phyloP scores from a whole-genome alignment of 805 yeast species.

The Jamesozyma gamospora region DNA sequence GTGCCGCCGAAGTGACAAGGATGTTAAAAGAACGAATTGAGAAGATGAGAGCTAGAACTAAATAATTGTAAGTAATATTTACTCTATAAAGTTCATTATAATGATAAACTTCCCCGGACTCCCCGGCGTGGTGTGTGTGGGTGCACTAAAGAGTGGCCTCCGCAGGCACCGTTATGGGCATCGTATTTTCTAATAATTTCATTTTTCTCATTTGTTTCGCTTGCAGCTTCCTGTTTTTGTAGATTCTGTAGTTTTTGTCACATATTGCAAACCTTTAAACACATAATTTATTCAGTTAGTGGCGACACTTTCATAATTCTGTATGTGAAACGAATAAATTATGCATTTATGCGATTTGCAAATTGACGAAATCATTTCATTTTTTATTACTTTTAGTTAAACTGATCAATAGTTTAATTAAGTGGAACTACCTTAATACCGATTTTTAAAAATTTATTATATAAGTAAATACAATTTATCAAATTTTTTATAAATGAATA shows the following conservation, averaged over 20 bases:
- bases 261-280: neutral
- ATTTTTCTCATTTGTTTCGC: neutral
- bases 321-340: neutral
- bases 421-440: too few species aligned
- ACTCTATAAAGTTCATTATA: too few species aligned
- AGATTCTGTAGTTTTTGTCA: too few species aligned
- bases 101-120: too few species aligned
- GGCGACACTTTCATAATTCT: neutral
- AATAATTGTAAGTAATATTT: too few species aligned
- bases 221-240: neutral
- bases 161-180: neutral
- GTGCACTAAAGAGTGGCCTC: neutral
- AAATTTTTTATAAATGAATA: too few species aligned
- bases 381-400: neutral
- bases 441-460: too few species aligned
- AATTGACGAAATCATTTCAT: neutral
- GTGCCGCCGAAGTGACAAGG: constrained; percentile 83
- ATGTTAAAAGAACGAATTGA: constrained; percentile 81
- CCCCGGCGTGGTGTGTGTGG: too few species aligned
- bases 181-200: neutral
- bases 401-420: too few species aligned
- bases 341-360: neutral
- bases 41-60: constrained; percentile 66
- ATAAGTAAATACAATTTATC: too few species aligned
- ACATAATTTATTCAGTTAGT: neutral